Evolutionary conservation across 139 green algal genomes (phyloP).

Genomic region (Chlamydomonas schloesseri): DNA sequence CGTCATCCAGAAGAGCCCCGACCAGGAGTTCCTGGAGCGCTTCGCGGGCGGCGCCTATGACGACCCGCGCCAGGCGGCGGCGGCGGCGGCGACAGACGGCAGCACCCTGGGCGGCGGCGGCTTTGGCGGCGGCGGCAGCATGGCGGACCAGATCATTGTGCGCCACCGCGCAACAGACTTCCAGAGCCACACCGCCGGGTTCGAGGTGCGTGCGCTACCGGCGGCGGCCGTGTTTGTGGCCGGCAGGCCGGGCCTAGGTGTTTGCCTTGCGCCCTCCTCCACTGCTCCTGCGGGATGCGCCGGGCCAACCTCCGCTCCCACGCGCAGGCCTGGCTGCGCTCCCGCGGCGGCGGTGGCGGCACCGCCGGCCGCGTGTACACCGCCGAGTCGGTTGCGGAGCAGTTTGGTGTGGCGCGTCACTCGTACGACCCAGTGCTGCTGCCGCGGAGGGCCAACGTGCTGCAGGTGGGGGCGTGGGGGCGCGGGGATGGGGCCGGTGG

Average conservation of each 20-base stretch:
- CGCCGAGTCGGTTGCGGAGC: constrained; percentile 72
- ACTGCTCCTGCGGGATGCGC: too few species aligned
- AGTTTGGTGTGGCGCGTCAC: constrained; percentile 83
- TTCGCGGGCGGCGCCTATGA: constrained; percentile 77
- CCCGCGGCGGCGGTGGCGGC: constrained; percentile 59
- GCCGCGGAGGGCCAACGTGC: constrained; percentile 61
- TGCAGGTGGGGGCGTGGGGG: constrained; percentile 54
- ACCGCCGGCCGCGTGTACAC: constrained; percentile 67
- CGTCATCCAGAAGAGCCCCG: constrained; percentile 67
- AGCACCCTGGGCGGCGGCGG: not conserved
- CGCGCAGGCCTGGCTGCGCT: constrained; percentile 52
- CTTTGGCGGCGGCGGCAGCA: not conserved
- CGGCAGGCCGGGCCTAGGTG: too few species aligned
- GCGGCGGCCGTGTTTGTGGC: too few species aligned
- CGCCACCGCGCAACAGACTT: constrained; percentile 50
- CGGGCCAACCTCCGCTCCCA: too few species aligned
- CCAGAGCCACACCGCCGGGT: constrained; percentile 79
- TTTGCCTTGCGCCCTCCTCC: too few species aligned
- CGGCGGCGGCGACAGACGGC: not conserved
- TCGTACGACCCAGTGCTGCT: constrained; percentile 83
- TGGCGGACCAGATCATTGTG: constrained; percentile 79
- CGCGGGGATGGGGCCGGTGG: not conserved
- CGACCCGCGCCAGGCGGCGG: not conserved
- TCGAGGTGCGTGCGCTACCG: constrained; percentile 80
- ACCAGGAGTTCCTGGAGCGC: constrained; percentile 86